A percentile compares a stretch with the other conserved stretches of the same genome.
These are phyloP conservation scores for Linum trigynum DNA, from an alignment of 345 rosid genomes.

Conservation along the genomic window DNA sequence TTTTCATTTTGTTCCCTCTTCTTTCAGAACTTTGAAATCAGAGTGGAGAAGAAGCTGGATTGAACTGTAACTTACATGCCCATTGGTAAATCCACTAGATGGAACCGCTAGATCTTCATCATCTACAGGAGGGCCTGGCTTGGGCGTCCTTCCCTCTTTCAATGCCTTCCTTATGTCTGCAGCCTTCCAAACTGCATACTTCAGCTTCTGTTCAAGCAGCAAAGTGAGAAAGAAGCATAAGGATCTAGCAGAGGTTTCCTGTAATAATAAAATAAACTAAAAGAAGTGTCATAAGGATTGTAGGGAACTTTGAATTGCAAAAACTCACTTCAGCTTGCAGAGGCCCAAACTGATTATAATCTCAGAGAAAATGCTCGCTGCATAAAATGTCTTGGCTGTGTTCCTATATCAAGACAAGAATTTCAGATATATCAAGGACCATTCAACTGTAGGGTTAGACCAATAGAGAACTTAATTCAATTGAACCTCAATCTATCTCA, in stretches of 20 bases:
- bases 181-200: conserved; percentile 93
- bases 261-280: too few relatives aligned
- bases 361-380: conserved; percentile 94
- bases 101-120: conserved; percentile 51
- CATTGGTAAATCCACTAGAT: conserved; percentile 33
- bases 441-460: conserved; percentile 2
- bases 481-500: neutral
- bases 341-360: conserved; percentile 72
- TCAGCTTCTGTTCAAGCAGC: conserved; percentile 88
- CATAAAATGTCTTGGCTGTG: conserved; percentile 96
- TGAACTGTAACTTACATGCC: conserved; percentile 32
- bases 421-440: neutral
- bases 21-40: conserved; percentile 2
- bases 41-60: neutral
- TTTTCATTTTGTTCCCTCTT: neutral
- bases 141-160: conserved; percentile 90
- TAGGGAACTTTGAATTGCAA: conserved; percentile 1
- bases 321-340: conserved; percentile 84
- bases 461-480: neutral
- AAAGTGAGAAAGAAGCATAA: neutral
- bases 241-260: neutral
- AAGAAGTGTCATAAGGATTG: too few relatives aligned
- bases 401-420: conserved; percentile 45
- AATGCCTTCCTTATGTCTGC: conserved; percentile 93
- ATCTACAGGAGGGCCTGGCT: conserved; percentile 73